Evolutionary conservation across 2,329 filamentous ascomycete genomes (phyloP), one percentile per base, ranked within the genome.

Genomic region (Alternaria rosae): DNA sequence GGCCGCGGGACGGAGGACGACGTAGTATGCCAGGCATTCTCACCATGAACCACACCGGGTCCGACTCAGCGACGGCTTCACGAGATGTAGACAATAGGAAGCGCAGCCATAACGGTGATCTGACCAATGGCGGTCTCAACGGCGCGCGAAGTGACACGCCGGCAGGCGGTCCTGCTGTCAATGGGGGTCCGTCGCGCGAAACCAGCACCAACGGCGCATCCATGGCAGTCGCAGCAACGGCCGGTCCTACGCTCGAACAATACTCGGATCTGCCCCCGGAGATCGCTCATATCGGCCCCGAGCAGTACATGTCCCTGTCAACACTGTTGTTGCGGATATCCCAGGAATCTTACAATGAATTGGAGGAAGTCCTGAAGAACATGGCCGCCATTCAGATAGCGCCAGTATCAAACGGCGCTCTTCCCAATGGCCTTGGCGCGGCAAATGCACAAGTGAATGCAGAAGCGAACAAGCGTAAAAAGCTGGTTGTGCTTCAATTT

Each of bases 331-430:
- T 88, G 66, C 89, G 95, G 69, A 86, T 95, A 38, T 90, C 92
- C 32, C 93, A 97, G 79, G 88, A 90, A 72, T 93, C 92, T 51
- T 94, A 94, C 79, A 92, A 92, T 75, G 88, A 90, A 57, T 84
- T 98, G 30, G 85, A 88, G 51, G 89, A 91, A 9, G 85, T 91
- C 64, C 85, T 97, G 44, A 82, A 85, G 38, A 87, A 90, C 61
- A 82, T 97, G 79, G 88, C 91, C 28, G 87, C 89, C 60, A 88
- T 92, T 75, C 88, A 90, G 25, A 72, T 90, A 17, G 77, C 83
- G 38, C 80, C 85, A 44, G 79, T 90, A 63, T 85, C 86, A 38
- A 87, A 84, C 65, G 71, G 72, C 32, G 64, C 69, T 8, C 60
- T 80, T 41, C 61, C 75, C 4, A 83, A 84, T 57, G 82, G 82